Percentiles rank a stretch among this genome's conserved stretches.
phyloP scores from a whole-genome alignment of 192 early-diverging fungal genomes.

The Backusella sp. region DNA sequence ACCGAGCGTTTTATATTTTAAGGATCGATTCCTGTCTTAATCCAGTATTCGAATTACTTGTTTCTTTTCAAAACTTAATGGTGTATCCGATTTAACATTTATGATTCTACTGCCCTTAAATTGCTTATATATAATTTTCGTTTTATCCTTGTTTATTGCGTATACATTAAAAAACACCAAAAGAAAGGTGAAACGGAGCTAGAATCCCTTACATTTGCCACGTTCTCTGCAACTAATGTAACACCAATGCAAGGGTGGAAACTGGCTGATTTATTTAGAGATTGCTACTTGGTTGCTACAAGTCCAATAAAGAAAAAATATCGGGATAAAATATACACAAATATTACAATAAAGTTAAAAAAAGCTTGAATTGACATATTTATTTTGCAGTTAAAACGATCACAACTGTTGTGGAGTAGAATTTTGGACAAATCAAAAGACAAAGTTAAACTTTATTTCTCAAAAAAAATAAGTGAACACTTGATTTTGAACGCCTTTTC shows the following conservation, averaged over 20 bases:
- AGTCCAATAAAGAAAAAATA: neutral
- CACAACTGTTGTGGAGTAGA: neutral
- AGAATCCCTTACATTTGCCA: neutral
- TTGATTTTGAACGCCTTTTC: constrained; percentile 1
- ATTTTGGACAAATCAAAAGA: constrained; percentile 11
- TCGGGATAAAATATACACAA: neutral
- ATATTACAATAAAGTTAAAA: neutral
- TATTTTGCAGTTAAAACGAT: neutral
- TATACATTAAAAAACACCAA: neutral
- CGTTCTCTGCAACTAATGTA: constrained; percentile 15
- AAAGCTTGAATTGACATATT: neutral
- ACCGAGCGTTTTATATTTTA: neutral
- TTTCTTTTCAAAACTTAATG: neutral
- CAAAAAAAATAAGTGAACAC: neutral
- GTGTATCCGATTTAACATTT: neutral
- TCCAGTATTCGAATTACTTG: neutral
- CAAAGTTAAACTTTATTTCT: constrained; percentile 3
- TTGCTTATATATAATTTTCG: too few species aligned
- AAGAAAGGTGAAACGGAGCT: neutral
- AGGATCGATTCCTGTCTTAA: neutral
- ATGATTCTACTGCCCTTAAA: too few species aligned
- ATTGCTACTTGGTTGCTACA: neutral
- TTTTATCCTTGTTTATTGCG: neutral
- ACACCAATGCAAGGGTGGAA: neutral
- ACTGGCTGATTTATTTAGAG: neutral